phyloP scores from a whole-genome alignment of 495 filamentous ascomycete species.

The Hyaloscypha variabilis region DNA sequence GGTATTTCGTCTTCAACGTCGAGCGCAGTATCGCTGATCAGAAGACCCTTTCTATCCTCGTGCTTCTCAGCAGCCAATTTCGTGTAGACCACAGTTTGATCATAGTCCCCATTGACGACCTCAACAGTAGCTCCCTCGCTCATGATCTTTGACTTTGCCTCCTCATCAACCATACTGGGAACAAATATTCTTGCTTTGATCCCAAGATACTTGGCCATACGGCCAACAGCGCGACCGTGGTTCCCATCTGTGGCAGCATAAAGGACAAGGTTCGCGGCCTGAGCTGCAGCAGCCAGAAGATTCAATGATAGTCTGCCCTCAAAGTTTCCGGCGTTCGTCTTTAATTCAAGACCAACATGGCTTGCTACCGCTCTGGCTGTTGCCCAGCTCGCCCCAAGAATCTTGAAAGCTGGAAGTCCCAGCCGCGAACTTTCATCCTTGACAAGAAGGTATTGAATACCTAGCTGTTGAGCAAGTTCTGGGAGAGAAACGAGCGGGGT shows the following conservation, averaged over 20 bases:
- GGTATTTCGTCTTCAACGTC: constrained; percentile 64
- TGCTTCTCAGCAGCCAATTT: constrained; percentile 35
- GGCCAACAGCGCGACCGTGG: constrained; percentile 67
- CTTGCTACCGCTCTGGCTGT: constrained; percentile 55
- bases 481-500: constrained; percentile 55
- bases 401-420: constrained; percentile 73
- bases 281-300: constrained; percentile 41
- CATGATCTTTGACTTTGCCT: constrained; percentile 52
- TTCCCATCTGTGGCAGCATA: constrained; percentile 69
- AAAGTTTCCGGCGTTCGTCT: background rate
- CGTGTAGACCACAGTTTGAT: constrained; percentile 55
- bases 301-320: constrained; percentile 34
- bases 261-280: constrained; percentile 36
- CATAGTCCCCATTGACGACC: constrained; percentile 60
- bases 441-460: constrained; percentile 53
- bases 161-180: constrained; percentile 50
- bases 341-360: constrained; percentile 32
- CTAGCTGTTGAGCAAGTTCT: constrained; percentile 53
- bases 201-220: constrained; percentile 58
- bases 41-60: constrained; percentile 37
- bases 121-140: constrained; percentile 58
- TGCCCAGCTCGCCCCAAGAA: constrained; percentile 74
- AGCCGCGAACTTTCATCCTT: constrained; percentile 62
- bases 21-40: constrained; percentile 68
- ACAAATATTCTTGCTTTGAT: constrained; percentile 56